These are phyloP conservation scores for Tolypocladium pustulatum DNA, from an alignment of 2,329 filamentous ascomycete species.

Conservation along the genomic window DNA sequence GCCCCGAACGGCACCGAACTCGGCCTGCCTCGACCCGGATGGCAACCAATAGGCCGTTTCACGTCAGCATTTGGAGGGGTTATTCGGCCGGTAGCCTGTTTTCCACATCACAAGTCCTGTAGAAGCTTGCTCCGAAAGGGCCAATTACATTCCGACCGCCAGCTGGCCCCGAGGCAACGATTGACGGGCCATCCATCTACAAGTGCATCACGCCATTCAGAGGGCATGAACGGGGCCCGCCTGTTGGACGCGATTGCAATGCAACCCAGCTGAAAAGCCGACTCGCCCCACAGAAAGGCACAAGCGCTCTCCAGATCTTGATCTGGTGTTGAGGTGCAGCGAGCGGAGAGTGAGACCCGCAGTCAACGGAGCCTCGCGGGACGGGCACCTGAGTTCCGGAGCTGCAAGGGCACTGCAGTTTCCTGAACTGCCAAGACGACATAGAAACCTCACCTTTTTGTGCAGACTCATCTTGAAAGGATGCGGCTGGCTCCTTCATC, in stretches of 20 bases:
- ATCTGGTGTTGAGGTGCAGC: neutral
- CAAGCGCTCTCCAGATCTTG: neutral
- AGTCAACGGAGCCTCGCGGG: neutral
- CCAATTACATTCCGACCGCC: neutral
- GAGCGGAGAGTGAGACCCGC: neutral
- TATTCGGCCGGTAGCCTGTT: neutral
- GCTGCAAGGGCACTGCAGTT: neutral
- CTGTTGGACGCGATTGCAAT: neutral
- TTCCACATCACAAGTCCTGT: neutral
- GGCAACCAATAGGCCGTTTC: neutral
- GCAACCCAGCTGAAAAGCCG: neutral
- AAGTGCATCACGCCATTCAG: slow-evolving; percentile 9
- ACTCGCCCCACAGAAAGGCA: neutral
- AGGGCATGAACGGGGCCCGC: slow-evolving; percentile 16
- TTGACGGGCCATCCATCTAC: neutral
- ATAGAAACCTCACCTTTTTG: neutral
- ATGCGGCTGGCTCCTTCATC: neutral
- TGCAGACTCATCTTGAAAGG: neutral
- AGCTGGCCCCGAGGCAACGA: neutral
- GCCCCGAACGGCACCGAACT: neutral
- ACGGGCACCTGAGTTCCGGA: neutral
- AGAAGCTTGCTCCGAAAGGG: neutral
- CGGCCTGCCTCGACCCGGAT: neutral
- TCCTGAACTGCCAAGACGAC: neutral
- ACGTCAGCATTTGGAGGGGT: neutral